Evolutionary conservation across 768 basidiomycete species (phyloP).

Genomic region (Leccinum boreale): DNA sequence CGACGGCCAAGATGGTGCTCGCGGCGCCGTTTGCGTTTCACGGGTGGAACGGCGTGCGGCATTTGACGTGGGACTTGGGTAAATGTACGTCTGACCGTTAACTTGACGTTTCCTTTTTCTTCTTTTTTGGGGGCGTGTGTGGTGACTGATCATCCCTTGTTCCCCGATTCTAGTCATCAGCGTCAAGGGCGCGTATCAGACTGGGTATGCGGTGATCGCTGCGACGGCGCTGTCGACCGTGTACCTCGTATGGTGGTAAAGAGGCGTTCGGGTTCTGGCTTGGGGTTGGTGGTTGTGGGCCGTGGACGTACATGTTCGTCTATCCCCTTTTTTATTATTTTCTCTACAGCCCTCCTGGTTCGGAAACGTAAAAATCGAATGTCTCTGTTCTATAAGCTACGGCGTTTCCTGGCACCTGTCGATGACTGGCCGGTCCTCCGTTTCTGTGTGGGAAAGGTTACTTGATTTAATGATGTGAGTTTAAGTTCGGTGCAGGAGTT

Average conservation of each 20-base stretch:
- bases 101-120: background rate
- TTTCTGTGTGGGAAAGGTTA: background rate
- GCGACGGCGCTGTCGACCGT: slow-evolving; percentile 74
- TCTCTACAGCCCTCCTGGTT: background rate
- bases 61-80: slow-evolving; percentile 85
- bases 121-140: background rate
- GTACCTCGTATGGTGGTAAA: slow-evolving; percentile 43
- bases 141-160: background rate
- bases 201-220: slow-evolving; percentile 83
- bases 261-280: slow-evolving; percentile 29
- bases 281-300: background rate
- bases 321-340: background rate
- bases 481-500: background rate
- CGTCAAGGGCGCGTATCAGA: slow-evolving; percentile 74
- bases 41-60: slow-evolving; percentile 84
- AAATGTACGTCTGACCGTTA: slow-evolving; percentile 61
- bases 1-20: slow-evolving; percentile 70
- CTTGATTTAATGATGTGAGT: background rate
- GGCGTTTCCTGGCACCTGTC: background rate
- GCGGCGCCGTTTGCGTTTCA: slow-evolving; percentile 92
- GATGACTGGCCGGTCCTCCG: background rate
- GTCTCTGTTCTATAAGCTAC: background rate
- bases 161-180: slow-evolving; percentile 56
- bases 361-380: background rate
- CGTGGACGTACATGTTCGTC: background rate